A percentile compares a stretch with the other conserved stretches of the same genome.
Evolutionary conservation across 345 rosid genomes (phyloP).

Genomic region (Erucastrum elatum): DNA sequence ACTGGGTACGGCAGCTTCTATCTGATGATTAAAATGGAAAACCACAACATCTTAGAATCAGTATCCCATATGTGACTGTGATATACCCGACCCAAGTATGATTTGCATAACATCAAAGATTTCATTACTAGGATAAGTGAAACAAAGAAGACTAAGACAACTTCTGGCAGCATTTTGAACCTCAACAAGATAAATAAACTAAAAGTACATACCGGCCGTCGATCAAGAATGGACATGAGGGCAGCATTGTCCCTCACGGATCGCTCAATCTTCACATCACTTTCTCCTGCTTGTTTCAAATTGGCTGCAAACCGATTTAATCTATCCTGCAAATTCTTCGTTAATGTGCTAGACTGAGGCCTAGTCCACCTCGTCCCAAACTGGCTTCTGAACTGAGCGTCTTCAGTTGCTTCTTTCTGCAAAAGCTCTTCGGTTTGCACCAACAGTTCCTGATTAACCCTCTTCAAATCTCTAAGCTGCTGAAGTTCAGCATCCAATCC

Average conservation of each 20-base stretch:
- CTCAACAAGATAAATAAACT: neutral
- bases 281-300: slow-evolving; percentile 96
- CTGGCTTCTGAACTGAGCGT: slow-evolving; percentile 90
- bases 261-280: slow-evolving; percentile 91
- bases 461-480: slow-evolving; percentile 88
- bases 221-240: slow-evolving; percentile 90
- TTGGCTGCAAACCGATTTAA: slow-evolving; percentile 89
- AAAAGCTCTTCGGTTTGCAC: slow-evolving; percentile 93
- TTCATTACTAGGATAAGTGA: neutral
- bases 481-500: slow-evolving; percentile 89
- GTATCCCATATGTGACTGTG: slow-evolving; percentile 7
- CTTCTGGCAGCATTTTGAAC: slow-evolving; percentile 6
- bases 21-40: slow-evolving; percentile 52
- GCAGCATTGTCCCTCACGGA: slow-evolving; percentile 80
- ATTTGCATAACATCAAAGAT: slow-evolving; percentile 5
- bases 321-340: slow-evolving; percentile 94
- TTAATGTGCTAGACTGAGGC: slow-evolving; percentile 93
- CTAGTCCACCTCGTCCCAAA: slow-evolving; percentile 98
- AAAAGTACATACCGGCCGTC: slow-evolving; percentile 74
- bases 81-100: neutral
- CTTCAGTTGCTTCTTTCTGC: slow-evolving; percentile 96
- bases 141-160: slow-evolving; percentile 5
- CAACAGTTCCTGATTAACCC: slow-evolving; percentile 90
- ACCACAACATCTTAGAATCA: slow-evolving; percentile 9
- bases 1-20: slow-evolving; percentile 89